Conservation (phyloP, 257 asterid genomes). For the Scutellaria galericulata region DNA sequence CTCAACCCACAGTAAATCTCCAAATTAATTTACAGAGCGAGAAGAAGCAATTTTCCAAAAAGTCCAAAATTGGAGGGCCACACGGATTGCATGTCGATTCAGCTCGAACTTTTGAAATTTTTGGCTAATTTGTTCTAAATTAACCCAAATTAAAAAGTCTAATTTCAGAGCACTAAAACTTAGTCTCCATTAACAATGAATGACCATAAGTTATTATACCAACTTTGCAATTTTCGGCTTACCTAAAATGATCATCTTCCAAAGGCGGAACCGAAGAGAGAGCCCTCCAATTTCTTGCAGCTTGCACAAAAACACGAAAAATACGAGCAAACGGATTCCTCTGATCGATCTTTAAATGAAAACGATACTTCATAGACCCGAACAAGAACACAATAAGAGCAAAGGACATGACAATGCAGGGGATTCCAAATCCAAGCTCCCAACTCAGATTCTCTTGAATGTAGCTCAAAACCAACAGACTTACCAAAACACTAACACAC, state of each 20-base stretch:
- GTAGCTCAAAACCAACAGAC: slow-evolving; percentile 46
- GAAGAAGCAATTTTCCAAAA: too few relatives aligned
- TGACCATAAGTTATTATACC: too few relatives aligned
- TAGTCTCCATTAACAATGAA: too few relatives aligned
- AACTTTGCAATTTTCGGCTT: slow-evolving; percentile 12
- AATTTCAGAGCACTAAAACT: too few relatives aligned
- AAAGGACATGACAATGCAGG: slow-evolving; percentile 55
- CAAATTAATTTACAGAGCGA: too few relatives aligned
- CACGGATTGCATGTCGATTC: too few relatives aligned
- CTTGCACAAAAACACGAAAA: slow-evolving; percentile 35
- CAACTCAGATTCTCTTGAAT: slow-evolving; percentile 62
- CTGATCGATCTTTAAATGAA: slow-evolving; percentile 25
- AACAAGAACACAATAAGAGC: slow-evolving; percentile 45
- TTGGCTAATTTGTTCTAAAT: too few relatives aligned
- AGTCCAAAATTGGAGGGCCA: too few relatives aligned
- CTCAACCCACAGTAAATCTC: too few relatives aligned
- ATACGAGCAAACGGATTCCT: slow-evolving; percentile 41
- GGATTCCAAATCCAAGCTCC: slow-evolving; percentile 68
- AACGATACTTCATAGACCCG: slow-evolving; percentile 52
- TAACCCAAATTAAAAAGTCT: too few relatives aligned
- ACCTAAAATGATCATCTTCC: slow-evolving; percentile 32
- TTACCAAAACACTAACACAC: slow-evolving; percentile 32
- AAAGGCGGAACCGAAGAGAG: slow-evolving; percentile 4
- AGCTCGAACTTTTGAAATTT: too few relatives aligned
- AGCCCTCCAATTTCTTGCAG: slow-evolving; percentile 36